A percentile compares a stretch with the other conserved stretches of the same genome.
These are phyloP conservation scores for Stephania japonica DNA, from an alignment of 164 flowering plant genomes.

Conservation along the genomic window DNA sequence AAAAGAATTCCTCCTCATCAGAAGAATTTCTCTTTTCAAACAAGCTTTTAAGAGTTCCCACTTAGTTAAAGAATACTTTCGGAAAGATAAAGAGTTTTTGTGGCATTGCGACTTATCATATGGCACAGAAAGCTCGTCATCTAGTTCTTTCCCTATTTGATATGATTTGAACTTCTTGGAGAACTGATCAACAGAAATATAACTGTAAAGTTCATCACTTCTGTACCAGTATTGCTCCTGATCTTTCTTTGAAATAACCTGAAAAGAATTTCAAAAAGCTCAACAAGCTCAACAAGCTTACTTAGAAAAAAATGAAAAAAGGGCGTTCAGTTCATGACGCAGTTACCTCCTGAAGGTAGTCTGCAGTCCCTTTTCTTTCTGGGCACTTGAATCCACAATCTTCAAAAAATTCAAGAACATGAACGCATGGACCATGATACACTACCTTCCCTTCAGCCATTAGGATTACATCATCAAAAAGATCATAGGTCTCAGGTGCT, in stretches of 20 bases:
- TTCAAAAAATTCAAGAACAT: slow-evolving; percentile 39
- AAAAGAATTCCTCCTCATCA: slow-evolving; percentile 47
- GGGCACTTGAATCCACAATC: slow-evolving; percentile 64
- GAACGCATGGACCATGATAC: slow-evolving; percentile 59
- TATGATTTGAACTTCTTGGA: slow-evolving; percentile 29
- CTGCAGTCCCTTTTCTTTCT: slow-evolving; percentile 60
- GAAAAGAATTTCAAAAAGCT: slow-evolving; percentile 7
- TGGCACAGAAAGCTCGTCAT: slow-evolving; percentile 33
- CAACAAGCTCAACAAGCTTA: neutral
- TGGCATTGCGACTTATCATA: slow-evolving; percentile 31
- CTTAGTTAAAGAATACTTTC: slow-evolving; percentile 30
- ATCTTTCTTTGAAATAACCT: slow-evolving; percentile 60
- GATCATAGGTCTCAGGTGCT: slow-evolving; percentile 65
- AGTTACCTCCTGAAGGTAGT: slow-evolving; percentile 67
- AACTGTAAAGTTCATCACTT: slow-evolving; percentile 31
- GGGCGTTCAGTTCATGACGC: neutral
- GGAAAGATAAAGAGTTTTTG: slow-evolving; percentile 30
- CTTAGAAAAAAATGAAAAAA: neutral
- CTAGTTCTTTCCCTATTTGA: slow-evolving; percentile 24
- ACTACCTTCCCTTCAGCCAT: slow-evolving; percentile 65
- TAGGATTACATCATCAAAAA: slow-evolving; percentile 68
- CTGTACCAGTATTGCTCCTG: slow-evolving; percentile 52
- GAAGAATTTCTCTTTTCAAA: slow-evolving; percentile 43
- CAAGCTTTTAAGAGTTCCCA: slow-evolving; percentile 52
- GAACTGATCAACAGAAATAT: slow-evolving; percentile 38